phyloP scores from a whole-genome alignment of 2,329 filamentous ascomycete genomes.

The Cryphonectria naterciae region DNA sequence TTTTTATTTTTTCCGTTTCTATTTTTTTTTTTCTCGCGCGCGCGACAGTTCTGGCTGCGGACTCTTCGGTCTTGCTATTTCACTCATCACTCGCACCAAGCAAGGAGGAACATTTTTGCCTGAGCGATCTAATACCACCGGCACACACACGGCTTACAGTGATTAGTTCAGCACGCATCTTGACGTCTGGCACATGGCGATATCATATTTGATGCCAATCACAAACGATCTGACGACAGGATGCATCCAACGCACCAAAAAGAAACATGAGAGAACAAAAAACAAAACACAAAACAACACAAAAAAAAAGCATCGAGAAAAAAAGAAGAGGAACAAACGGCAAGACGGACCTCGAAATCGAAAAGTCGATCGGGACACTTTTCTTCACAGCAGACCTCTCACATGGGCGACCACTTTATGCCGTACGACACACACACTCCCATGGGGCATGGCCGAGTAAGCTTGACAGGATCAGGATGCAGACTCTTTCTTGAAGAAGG shows the following conservation, averaged over 20 bases:
- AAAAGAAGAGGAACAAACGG: constrained; percentile 5
- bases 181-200: constrained; percentile 20
- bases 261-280: constrained; percentile 10
- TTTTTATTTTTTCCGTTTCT: not conserved
- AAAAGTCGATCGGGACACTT: constrained; percentile 24
- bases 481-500: constrained; percentile 13
- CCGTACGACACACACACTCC: constrained; percentile 30
- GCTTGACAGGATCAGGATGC: constrained; percentile 30
- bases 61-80: constrained; percentile 9
- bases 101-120: not conserved
- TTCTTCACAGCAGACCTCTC: constrained; percentile 29
- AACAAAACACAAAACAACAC: not conserved
- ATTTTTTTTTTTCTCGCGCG: not conserved
- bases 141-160: constrained; percentile 23
- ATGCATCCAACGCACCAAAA: constrained; percentile 13
- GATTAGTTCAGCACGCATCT: constrained; percentile 20
- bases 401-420: constrained; percentile 31
- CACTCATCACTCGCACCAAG: constrained; percentile 19
- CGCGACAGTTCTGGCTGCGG: constrained; percentile 16
- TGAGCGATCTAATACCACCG: constrained; percentile 22
- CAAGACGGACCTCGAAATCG: constrained; percentile 19
- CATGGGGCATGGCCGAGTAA: constrained; percentile 29
- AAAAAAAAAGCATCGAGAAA: not conserved
- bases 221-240: constrained; percentile 30
- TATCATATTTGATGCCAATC: constrained; percentile 17